phyloP scores from a whole-genome alignment of 1,284 basidiomycete species.

The Pseudozyma sp. region DNA sequence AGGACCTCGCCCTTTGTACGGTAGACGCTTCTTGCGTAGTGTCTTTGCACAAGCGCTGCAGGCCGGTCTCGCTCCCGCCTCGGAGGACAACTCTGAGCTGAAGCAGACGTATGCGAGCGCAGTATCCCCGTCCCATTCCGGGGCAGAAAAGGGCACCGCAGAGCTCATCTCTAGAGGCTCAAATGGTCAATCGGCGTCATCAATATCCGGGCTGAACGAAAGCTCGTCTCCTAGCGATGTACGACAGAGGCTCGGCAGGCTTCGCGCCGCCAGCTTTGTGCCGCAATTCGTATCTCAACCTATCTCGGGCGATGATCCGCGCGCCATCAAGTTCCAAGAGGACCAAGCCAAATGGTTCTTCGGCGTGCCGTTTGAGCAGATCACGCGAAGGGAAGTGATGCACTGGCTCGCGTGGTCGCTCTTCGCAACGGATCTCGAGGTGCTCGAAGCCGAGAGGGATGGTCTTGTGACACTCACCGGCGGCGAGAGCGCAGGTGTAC shows the following conservation, averaged over 20 bases:
- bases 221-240: conserved; percentile 16
- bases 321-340: conserved; percentile 56
- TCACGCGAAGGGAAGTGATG: conserved; percentile 56
- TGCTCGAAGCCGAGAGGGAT: conserved; percentile 51
- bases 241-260: conserved; percentile 29
- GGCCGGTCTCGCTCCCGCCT: conserved; percentile 38
- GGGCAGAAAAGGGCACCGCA: not conserved
- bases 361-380: conserved; percentile 36
- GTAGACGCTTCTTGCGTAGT: conserved; percentile 38
- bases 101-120: conserved; percentile 26
- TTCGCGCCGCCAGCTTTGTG: conserved; percentile 49
- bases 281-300: conserved; percentile 53
- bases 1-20: conserved; percentile 41
- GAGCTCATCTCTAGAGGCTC: not conserved
- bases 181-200: conserved; percentile 5
- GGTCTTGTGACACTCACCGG: not conserved
- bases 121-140: conserved; percentile 1
- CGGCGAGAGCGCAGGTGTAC: not conserved
- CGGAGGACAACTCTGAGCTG: conserved; percentile 1
- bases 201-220: conserved; percentile 2
- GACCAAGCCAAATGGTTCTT: conserved; percentile 63
- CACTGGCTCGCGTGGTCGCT: conserved; percentile 67
- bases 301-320: conserved; percentile 52
- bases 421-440: conserved; percentile 52
- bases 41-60: conserved; percentile 52